Evolutionary conservation across 176 grass and related monocot species (phyloP).

Genomic region (Rhynchospora tenuis): DNA sequence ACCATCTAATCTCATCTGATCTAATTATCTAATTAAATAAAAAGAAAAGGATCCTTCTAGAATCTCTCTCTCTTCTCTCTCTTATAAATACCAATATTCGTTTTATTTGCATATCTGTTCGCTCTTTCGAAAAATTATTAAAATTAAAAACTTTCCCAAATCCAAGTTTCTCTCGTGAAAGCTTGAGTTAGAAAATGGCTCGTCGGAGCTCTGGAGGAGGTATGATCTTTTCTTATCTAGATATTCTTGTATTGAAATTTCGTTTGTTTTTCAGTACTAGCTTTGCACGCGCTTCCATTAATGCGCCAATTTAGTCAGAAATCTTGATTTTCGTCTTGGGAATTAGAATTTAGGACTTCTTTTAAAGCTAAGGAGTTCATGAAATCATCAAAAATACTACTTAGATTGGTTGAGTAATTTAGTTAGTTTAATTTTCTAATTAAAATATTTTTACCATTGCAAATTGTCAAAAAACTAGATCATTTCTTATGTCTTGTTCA

Average conservation of each 20-base stretch:
- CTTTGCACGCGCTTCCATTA: background rate
- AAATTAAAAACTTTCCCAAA: background rate
- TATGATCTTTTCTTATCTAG: background rate
- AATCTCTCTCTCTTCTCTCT: background rate
- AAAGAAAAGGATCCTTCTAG: background rate
- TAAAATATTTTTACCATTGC: background rate
- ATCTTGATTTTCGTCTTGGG: background rate
- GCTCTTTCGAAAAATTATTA: background rate
- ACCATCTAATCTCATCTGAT: background rate
- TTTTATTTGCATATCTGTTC: background rate
- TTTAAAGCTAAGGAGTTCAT: background rate
- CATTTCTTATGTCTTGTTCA: background rate
- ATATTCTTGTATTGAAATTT: background rate
- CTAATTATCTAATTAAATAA: too few relatives aligned
- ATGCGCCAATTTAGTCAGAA: background rate
- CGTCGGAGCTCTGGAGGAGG: conserved; percentile 1
- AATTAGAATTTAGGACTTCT: background rate
- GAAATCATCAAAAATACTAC: background rate
- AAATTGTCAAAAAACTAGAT: background rate
- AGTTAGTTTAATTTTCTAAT: background rate
- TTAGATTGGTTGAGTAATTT: background rate
- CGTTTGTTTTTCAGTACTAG: background rate
- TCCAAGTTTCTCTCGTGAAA: background rate
- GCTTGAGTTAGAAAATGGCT: background rate
- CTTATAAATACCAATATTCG: background rate